These are phyloP conservation scores for Fusarium annulatum DNA, from an alignment of 2,329 filamentous ascomycete species.

Conservation along the genomic window DNA sequence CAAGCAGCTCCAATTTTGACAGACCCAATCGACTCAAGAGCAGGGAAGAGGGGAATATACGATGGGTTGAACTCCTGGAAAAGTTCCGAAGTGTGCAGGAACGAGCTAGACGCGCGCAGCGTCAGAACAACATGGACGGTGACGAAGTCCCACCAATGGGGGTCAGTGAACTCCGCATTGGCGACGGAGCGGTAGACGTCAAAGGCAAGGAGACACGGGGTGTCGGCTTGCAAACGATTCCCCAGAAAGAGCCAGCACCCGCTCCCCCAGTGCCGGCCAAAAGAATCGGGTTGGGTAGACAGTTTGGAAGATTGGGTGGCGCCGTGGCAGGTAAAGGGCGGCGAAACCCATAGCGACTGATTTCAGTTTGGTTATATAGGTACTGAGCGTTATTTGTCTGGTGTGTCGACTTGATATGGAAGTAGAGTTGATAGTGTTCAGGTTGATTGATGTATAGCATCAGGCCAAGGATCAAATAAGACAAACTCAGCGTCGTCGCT, in stretches of 20 bases:
- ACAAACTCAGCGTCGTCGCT: slow-evolving; percentile 48
- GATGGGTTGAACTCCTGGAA: slow-evolving; percentile 92
- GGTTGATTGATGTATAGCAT: slow-evolving; percentile 37
- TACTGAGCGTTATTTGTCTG: slow-evolving; percentile 17
- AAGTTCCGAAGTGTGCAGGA: slow-evolving; percentile 96
- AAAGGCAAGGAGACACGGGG: slow-evolving; percentile 56
- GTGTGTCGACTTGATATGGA: slow-evolving; percentile 1
- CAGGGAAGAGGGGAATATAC: slow-evolving; percentile 84
- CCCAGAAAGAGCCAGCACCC: slow-evolving; percentile 61
- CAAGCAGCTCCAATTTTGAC: slow-evolving; percentile 71
- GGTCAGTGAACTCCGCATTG: slow-evolving; percentile 55
- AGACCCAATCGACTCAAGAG: slow-evolving; percentile 82
- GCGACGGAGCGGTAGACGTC: slow-evolving; percentile 55
- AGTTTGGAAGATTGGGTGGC: slow-evolving; percentile 77
- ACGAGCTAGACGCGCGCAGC: slow-evolving; percentile 77
- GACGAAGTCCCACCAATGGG: slow-evolving; percentile 60
- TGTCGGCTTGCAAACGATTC: slow-evolving; percentile 53
- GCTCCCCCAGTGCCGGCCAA: slow-evolving; percentile 62
- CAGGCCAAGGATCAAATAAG: slow-evolving; percentile 15
- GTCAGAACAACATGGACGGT: slow-evolving; percentile 62
- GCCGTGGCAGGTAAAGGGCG: slow-evolving; percentile 74
- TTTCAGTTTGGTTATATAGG: slow-evolving; percentile 14
- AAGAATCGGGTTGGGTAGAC: slow-evolving; percentile 71
- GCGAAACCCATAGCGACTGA: slow-evolving; percentile 51
- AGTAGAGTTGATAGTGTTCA: slow-evolving; percentile 5